Evolutionary conservation across 345 rosid genomes (phyloP).

Genomic region (Arabis alpina): DNA sequence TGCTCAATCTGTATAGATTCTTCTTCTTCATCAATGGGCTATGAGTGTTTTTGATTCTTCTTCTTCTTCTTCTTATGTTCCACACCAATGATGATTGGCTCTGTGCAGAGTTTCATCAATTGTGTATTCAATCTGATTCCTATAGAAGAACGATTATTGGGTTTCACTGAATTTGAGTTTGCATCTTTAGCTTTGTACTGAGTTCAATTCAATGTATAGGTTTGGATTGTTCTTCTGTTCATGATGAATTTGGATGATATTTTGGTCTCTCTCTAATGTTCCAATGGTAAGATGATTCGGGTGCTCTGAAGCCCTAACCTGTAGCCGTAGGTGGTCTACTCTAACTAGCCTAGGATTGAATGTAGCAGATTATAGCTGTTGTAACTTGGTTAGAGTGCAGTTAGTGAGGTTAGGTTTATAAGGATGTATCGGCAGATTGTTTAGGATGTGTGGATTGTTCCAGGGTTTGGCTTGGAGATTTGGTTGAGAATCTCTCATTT

Average conservation of each 20-base stretch:
- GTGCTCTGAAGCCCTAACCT: not conserved
- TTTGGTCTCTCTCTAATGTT: not conserved
- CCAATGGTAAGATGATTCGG: not conserved
- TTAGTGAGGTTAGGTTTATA: slow-evolving; percentile 5
- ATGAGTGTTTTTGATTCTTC: slow-evolving; percentile 8
- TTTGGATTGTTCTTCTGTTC: not conserved
- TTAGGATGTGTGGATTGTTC: not conserved
- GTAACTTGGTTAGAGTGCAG: slow-evolving; percentile 7
- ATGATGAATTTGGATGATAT: not conserved
- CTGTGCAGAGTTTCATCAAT: slow-evolving; percentile 1
- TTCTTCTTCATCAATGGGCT: slow-evolving; percentile 21
- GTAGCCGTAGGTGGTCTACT: not conserved
- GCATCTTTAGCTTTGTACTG: slow-evolving; percentile 12
- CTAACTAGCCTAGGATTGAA: not conserved
- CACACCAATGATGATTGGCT: not conserved
- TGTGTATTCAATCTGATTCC: slow-evolving; percentile 24
- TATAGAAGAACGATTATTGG: slow-evolving; percentile 11
- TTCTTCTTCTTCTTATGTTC: slow-evolving; percentile 2
- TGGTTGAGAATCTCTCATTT: not conserved
- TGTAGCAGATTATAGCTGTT: slow-evolving; percentile 14
- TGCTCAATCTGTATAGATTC: slow-evolving; percentile 34
- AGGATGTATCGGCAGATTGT: slow-evolving; percentile 3
- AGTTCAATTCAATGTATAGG: not conserved
- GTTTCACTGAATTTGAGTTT: slow-evolving; percentile 16
- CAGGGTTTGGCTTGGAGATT: not conserved